Conservation (phyloP, 768 basidiomycete genomes). For the Collybiopsis confluens region DNA sequence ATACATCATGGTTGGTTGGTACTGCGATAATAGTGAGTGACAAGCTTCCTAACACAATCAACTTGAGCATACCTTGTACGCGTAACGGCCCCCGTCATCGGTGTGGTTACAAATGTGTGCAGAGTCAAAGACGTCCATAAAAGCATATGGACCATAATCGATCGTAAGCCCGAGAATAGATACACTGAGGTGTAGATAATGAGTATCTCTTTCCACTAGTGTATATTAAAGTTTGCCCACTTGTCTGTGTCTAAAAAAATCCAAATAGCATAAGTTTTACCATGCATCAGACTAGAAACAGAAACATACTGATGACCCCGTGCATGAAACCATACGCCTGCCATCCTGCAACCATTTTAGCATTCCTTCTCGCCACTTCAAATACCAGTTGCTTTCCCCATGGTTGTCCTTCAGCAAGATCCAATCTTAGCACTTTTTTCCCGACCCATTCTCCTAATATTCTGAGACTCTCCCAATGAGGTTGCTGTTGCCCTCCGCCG, state of each 20-base stretch:
- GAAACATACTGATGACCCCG: constrained; percentile 68
- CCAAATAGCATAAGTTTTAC: neutral
- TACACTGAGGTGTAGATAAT: constrained; percentile 39
- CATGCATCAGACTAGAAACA: constrained; percentile 59
- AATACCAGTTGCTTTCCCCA: constrained; percentile 74
- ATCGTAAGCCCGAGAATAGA: constrained; percentile 74
- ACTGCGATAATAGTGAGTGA: constrained; percentile 20
- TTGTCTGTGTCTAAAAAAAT: neutral
- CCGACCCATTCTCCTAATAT: constrained; percentile 74
- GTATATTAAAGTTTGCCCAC: neutral
- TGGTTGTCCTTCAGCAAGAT: constrained; percentile 42
- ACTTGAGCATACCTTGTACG: constrained; percentile 56
- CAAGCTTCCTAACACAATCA: no score
- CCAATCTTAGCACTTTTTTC: constrained; percentile 51
- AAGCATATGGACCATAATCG: constrained; percentile 86
- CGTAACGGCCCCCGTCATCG: constrained; percentile 73
- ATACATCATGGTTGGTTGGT: constrained; percentile 79
- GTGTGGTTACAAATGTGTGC: constrained; percentile 90
- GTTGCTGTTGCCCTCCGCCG: constrained; percentile 71
- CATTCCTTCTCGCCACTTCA: constrained; percentile 82
- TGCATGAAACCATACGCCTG: constrained; percentile 95
- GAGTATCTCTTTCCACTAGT: neutral
- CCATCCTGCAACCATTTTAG: constrained; percentile 92
- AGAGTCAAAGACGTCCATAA: constrained; percentile 90
- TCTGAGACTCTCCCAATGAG: constrained; percentile 72